A percentile compares a stretch with the other conserved stretches of the same genome.
Conservation (phyloP, 352 stramenopile species). For the Phytophthora citrophthora region DNA sequence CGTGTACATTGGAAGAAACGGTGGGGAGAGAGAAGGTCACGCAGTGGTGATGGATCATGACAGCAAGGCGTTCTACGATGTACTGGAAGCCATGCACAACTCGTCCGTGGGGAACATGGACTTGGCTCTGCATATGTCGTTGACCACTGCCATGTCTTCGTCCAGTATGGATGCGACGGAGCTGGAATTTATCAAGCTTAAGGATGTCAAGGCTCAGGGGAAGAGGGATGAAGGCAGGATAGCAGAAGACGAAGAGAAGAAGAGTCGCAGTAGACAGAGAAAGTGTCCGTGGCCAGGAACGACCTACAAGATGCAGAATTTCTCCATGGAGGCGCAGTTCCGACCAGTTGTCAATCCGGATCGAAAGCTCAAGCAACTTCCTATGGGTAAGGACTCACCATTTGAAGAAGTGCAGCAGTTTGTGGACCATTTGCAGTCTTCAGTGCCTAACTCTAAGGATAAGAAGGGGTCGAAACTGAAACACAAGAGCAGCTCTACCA, state of each 20-base stretch:
- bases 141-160: slow-evolving; percentile 74
- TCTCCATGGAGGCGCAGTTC: slow-evolving; percentile 63
- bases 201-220: slow-evolving; percentile 48
- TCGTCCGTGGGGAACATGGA: slow-evolving; percentile 76
- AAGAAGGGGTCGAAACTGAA: slow-evolving; percentile 24
- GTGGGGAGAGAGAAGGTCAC: slow-evolving; percentile 37
- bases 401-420: slow-evolving; percentile 66
- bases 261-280: slow-evolving; percentile 36
- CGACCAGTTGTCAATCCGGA: slow-evolving; percentile 57
- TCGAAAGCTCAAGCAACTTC: slow-evolving; percentile 54
- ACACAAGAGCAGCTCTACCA: slow-evolving; percentile 19
- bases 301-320: slow-evolving; percentile 82
- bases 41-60: slow-evolving; percentile 73
- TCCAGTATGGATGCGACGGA: slow-evolving; percentile 61
- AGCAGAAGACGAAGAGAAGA: slow-evolving; percentile 33
- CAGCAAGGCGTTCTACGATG: slow-evolving; percentile 64
- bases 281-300: slow-evolving; percentile 67
- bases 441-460: slow-evolving; percentile 39
- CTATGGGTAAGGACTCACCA: slow-evolving; percentile 38
- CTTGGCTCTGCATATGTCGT: slow-evolving; percentile 70
- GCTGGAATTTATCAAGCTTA: slow-evolving; percentile 68
- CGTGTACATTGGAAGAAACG: slow-evolving; percentile 57
- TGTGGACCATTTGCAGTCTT: slow-evolving; percentile 57
- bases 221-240: slow-evolving; percentile 36
- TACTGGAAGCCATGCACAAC: slow-evolving; percentile 56